Base-by-base conservation (phyloP, 768 basidiomycete genomes). In the Amanita phalloides region DNA sequence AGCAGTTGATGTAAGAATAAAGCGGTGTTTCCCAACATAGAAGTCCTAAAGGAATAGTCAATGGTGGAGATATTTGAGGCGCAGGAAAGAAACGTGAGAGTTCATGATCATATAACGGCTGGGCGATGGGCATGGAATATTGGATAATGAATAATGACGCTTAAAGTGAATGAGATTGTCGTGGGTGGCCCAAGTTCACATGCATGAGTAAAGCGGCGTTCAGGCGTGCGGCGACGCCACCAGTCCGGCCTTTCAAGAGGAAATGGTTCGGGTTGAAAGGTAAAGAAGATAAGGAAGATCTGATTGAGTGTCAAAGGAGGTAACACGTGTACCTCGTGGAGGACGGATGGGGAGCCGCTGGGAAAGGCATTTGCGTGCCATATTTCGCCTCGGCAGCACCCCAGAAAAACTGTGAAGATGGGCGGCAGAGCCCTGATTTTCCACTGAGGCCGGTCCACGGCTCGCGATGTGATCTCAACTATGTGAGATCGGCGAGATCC, bases 11-110 rank as follows among this genome's bases (percentile, higher is more conserved):
- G 50, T 51, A 25, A 46, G 17, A 11, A 32, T 11, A 26, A 26
- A 47, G 33, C 47, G 47, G 48, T 37, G 36, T 38, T 49, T 49
- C 48, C 48, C 36, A 49, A 38, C 8, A 49, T 38, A 38, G 48
- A 49, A 28, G 23, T 37, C 3, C 21, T n/a, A 32, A 46, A 33
- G 20, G 14, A 28, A 28, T 1, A 30, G 45, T 33, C 46, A 11
- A 3, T 35, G 17, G 10, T 37, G 33, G 14, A 23, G 10, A 44
- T 25, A 14, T 25, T 13, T 25, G 21, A 44, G 43, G n/a, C 25
- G 25, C 25, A 44, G 26, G 25, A 44, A 23, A 42, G 23, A 25
- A 42, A 17, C 23, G 25, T 4, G 26, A 17, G 17, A 17, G 17
- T 17, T 17, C 17, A 17, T 17, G 17, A 17, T 17, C 17, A 17